Percentiles rank a stretch among this genome's conserved stretches.
phyloP scores from a whole-genome alignment of 2,329 filamentous ascomycete species.

The Diaporthe amygdali region DNA sequence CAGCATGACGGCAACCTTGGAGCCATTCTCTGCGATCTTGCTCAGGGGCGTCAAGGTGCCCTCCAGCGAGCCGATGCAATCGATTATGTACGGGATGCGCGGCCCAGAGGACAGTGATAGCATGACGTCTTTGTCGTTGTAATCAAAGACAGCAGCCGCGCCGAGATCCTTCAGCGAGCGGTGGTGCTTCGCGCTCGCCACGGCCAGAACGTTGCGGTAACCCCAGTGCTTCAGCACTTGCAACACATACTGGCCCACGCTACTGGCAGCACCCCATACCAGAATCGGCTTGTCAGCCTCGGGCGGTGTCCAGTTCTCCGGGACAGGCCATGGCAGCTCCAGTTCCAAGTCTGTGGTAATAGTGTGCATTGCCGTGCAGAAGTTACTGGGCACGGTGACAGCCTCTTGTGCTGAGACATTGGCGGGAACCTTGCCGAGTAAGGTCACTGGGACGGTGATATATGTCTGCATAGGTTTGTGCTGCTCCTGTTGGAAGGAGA shows the following conservation, averaged over 20 bases:
- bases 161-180: conserved; percentile 48
- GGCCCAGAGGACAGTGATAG: conserved; percentile 28
- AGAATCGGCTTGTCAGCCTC: conserved; percentile 45
- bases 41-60: conserved; percentile 55
- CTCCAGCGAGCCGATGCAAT: conserved; percentile 59
- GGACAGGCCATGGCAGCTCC: conserved; percentile 62
- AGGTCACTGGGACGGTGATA: conserved; percentile 54
- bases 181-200: conserved; percentile 52
- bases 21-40: conserved; percentile 52
- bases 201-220: conserved; percentile 54
- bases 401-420: conserved; percentile 49
- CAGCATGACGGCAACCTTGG: conserved; percentile 62
- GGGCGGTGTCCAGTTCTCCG: conserved; percentile 42
- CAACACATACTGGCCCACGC: conserved; percentile 55
- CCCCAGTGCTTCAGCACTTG: conserved; percentile 59
- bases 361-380: conserved; percentile 65
- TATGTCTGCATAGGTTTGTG: conserved; percentile 63
- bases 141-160: conserved; percentile 53
- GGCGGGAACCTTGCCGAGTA: conserved; percentile 51
- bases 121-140: conserved; percentile 41
- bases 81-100: conserved; percentile 52
- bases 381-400: conserved; percentile 60
- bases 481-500: conserved; percentile 50
- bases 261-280: conserved; percentile 58
- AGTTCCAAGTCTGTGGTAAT: conserved; percentile 54